phyloP scores from a whole-genome alignment of 345 rosid species.

The Linum lewisii region DNA sequence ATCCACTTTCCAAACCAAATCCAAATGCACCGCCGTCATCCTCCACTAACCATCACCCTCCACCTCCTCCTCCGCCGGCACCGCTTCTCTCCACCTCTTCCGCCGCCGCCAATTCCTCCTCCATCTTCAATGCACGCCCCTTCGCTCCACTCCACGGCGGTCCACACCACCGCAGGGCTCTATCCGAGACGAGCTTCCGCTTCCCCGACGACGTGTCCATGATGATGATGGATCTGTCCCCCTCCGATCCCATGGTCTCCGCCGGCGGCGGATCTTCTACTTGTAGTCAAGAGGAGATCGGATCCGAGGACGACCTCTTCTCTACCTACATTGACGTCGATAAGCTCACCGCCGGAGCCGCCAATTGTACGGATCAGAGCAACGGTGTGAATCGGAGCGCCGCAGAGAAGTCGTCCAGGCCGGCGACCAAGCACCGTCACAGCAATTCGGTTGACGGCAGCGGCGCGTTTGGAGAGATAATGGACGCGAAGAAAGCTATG shows the following conservation, averaged over 20 bases:
- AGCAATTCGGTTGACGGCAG: constrained; percentile 78
- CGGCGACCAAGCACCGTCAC: constrained; percentile 63
- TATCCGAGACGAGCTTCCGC: constrained; percentile 70
- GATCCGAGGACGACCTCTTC: constrained; percentile 72
- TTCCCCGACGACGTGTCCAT: constrained; percentile 62
- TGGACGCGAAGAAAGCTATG: constrained; percentile 95
- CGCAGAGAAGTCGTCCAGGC: constrained; percentile 2
- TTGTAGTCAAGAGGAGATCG: constrained; percentile 46
- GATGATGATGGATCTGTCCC: constrained; percentile 44
- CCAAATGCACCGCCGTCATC: background rate
- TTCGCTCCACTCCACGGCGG: constrained; percentile 1
- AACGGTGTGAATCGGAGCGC: constrained; percentile 5
- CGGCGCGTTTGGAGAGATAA: constrained; percentile 38
- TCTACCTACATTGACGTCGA: constrained; percentile 79
- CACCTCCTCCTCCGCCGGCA: background rate
- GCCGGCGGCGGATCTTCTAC: constrained; percentile 25
- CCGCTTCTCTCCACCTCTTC: constrained; percentile 3
- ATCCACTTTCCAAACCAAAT: background rate
- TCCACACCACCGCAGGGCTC: constrained; percentile 68
- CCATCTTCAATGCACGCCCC: background rate
- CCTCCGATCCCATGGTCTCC: constrained; percentile 41
- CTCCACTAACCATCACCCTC: background rate
- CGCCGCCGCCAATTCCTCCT: background rate
- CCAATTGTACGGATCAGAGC: background rate
- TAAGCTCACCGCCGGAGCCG: constrained; percentile 19